Evolutionary conservation across 805 yeast species (phyloP).

Genomic region (Torulaspora maleeae): DNA sequence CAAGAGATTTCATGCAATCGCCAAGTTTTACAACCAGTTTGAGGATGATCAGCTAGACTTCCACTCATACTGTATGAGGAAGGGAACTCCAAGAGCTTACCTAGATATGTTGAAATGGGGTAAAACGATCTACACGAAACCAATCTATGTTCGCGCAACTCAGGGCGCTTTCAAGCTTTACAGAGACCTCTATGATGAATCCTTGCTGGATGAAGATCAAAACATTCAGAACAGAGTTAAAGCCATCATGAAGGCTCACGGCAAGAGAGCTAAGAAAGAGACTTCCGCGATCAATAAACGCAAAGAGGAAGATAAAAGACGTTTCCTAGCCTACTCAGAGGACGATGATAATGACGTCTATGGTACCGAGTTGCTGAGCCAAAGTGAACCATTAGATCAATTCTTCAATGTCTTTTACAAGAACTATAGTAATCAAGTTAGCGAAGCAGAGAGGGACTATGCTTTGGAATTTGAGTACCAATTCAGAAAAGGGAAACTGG

Average conservation of each 20-base stretch:
- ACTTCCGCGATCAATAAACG: constrained; percentile 47
- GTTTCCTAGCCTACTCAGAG: constrained; percentile 38
- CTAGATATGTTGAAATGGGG: constrained; percentile 77
- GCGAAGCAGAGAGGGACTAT: constrained; percentile 35
- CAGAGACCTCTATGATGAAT: constrained; percentile 36
- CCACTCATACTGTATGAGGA: constrained; percentile 86
- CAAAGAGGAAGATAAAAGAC: constrained; percentile 48
- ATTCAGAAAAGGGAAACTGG: constrained; percentile 29
- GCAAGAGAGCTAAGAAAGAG: constrained; percentile 55
- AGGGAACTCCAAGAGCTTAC: constrained; percentile 86
- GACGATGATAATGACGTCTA: constrained; percentile 61
- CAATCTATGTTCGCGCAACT: constrained; percentile 67
- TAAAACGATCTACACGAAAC: constrained; percentile 62
- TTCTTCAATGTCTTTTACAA: constrained; percentile 43
- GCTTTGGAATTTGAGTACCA: constrained; percentile 30
- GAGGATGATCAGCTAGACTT: constrained; percentile 87
- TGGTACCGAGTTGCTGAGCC: constrained; percentile 43
- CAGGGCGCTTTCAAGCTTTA: constrained; percentile 58
- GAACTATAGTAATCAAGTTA: constrained; percentile 41
- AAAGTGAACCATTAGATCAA: constrained; percentile 41
- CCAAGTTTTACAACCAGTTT: constrained; percentile 64
- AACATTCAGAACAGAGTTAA: constrained; percentile 11
- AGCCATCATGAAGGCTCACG: constrained; percentile 27
- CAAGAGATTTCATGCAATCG: constrained; percentile 67
- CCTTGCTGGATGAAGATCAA: constrained; percentile 11